Evolutionary conservation across 371 early-diverging fungal genomes (phyloP).

Genomic region (Polyrhizophydium stewartii): DNA sequence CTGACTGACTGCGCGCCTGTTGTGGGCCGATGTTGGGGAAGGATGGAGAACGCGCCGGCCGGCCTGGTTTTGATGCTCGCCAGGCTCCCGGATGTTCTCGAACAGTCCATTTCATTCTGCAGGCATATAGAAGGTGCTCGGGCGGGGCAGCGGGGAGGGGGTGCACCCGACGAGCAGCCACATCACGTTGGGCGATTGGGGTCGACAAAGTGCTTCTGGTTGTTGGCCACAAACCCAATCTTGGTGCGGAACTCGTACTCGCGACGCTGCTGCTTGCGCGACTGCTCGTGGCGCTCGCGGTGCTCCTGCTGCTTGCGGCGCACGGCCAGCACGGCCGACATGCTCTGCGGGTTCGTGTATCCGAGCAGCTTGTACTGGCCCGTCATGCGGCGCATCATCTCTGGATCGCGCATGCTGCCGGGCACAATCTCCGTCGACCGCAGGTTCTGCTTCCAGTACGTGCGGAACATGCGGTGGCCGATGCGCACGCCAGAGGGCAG

Average conservation of each 20-base stretch:
- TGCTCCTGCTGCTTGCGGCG: background rate
- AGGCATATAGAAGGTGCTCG: too few relatives aligned
- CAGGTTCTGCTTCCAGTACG: conserved; percentile 85
- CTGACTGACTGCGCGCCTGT: too few relatives aligned
- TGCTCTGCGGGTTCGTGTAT: conserved; percentile 5
- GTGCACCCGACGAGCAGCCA: too few relatives aligned
- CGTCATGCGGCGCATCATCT: conserved; percentile 53
- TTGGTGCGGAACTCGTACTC: background rate
- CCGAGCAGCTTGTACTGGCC: conserved; percentile 50
- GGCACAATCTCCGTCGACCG: conserved; percentile 19
- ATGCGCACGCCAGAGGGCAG: conserved; percentile 79
- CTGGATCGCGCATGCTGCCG: conserved; percentile 51
- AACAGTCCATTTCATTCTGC: too few relatives aligned
- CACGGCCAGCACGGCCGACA: background rate
- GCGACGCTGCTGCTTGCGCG: background rate
- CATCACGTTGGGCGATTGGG: conserved; percentile 1
- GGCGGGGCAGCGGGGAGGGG: too few relatives aligned
- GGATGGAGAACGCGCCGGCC: too few relatives aligned
- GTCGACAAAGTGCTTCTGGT: conserved; percentile 1
- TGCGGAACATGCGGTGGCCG: conserved; percentile 77
- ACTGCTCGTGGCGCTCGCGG: background rate
- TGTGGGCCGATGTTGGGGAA: too few relatives aligned
- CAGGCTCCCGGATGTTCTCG: too few relatives aligned
- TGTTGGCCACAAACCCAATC: conserved; percentile 1
- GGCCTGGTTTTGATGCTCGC: too few relatives aligned